Conservation (phyloP, 768 basidiomycete species). For the Crucibulum laeve region DNA sequence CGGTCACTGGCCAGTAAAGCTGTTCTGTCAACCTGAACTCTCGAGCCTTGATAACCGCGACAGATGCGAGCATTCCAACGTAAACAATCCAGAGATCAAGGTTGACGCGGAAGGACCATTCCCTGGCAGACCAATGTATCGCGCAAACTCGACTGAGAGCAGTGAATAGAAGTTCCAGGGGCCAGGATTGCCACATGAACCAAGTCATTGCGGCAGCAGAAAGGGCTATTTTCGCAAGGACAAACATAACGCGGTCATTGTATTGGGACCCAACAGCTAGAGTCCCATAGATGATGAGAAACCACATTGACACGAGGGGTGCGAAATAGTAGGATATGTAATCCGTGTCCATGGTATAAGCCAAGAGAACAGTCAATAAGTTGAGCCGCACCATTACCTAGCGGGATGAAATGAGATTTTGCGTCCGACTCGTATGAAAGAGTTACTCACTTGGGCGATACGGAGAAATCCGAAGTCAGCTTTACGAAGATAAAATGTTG, state of each 20-base stretch:
- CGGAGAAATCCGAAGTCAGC: slow-evolving; percentile 80
- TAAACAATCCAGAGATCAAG: slow-evolving; percentile 91
- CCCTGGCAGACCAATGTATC: slow-evolving; percentile 79
- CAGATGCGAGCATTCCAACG: slow-evolving; percentile 76
- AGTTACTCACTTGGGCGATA: slow-evolving; percentile 57
- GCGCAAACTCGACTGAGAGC: slow-evolving; percentile 61
- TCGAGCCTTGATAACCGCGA: slow-evolving; percentile 70
- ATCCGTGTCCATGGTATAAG: slow-evolving; percentile 89
- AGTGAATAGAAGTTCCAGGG: slow-evolving; percentile 61
- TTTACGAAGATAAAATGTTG: slow-evolving; percentile 85
- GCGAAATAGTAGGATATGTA: slow-evolving; percentile 91
- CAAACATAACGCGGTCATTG: slow-evolving; percentile 67
- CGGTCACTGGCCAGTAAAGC: slow-evolving; percentile 54
- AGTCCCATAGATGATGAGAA: slow-evolving; percentile 78
- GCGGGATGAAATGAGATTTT: slow-evolving; percentile 1
- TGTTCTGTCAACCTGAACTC: slow-evolving; percentile 70
- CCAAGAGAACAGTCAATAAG: slow-evolving; percentile 73
- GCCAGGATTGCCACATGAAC: slow-evolving; percentile 60
- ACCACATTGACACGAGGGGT: slow-evolving; percentile 90
- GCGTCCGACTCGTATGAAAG: slow-evolving; percentile 1
- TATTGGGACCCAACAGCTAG: slow-evolving; percentile 65
- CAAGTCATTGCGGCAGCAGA: slow-evolving; percentile 62
- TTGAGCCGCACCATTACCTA: slow-evolving; percentile 82
- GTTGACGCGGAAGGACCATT: slow-evolving; percentile 87
- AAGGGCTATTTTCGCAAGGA: slow-evolving; percentile 64